Base-by-base conservation (phyloP, 1,284 basidiomycete species). In the Ceratorhiza oryzae-sativae region DNA sequence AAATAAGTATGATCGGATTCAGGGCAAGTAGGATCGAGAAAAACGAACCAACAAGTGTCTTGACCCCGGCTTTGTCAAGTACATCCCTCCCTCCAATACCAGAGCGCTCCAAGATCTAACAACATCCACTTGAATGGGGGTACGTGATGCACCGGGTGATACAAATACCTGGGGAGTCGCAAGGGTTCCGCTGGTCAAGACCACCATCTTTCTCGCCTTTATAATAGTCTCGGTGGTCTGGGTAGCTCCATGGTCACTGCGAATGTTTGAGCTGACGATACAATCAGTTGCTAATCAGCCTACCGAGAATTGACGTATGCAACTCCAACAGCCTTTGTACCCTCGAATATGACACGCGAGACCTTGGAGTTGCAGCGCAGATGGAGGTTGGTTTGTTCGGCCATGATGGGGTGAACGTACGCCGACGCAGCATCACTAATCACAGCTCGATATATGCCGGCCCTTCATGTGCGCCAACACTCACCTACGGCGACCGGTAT, bases 341-440 rank as follows among this genome's bases (percentile, higher is more conserved):
- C 89, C 76, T 90, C 89, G 76, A 90, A 90, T 75, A 90, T 85
- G 70, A 90, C 88, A 59, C 89, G 85, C n/a, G 83, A 86, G 6
- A 88, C 89, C 27, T 86, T 86, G 15, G 88, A 83, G 76, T 90
- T 89, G 73, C 84, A 86, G 78, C 84, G 83, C 58, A 90, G 79
- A 80, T 84, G 88, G 10, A 90, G 81, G 79, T 90, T 90, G 76
- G 77, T 82, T 79, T 90, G 88, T 23, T 84, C 80, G 75, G 89
- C 88, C 87, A 87, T 89, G 42, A 89, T 87, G 72, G 87, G 87
- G 83, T 90, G 88, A n/a, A 90, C 86, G 75, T 89, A 89, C 15
- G 86, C 87, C 86, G 67, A 32, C 65, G 46, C 42, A 27, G 3
- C 67, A 59, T 70, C 55, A n/a, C 67, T 70, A 70, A 18, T 32